Base-by-base conservation (phyloP, 2,329 filamentous ascomycete genomes). In the Cordyceps pruinosa region DNA sequence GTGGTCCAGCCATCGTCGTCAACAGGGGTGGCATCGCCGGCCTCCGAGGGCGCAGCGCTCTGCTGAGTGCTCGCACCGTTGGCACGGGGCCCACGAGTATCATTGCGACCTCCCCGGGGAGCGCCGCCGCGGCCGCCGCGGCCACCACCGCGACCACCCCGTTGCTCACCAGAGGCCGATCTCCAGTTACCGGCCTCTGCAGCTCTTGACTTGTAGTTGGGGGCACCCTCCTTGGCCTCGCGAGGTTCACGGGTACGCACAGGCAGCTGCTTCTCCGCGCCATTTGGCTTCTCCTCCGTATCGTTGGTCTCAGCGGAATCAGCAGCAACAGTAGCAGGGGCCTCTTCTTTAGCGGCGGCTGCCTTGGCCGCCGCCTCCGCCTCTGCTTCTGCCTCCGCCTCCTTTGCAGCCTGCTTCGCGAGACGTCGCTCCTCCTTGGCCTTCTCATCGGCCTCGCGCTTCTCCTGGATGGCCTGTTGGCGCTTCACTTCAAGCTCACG, bases 401-500 rank as follows among this genome's bases (percentile, higher is more conserved):
- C 77, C 54, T 77, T 77, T 9, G 74, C 77, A 37, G 78, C 79
- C 59, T 82, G 79, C 70, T 85, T 84, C 25, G 81, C 85, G 34
- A 83, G 70, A 53, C 82, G 79, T 58, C 78, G 79, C 62, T 90
- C 88, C 65, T 89, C 90, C 72, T 90, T 91, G 45, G 84, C 87
- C 77, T 92, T 94, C 61, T 94, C 90, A 1, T 94, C 90, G 1
- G 87, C 84, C 65, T 96, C 91, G 69, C 87, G 89, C 83, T 95
- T 96, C 72, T 94, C 86, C 62, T 85, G 85, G 26, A 91, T 61
- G 7, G 83, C 81, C 58, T 89, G 78, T 66, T 88, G 78, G 63
- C 88, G 83, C 80, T 90, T 96, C 75, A 96, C 90, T 67, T 95
- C 93, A 58, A 99, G 85, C 71, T 95, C 87, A 66, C 86, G 87